Evolutionary conservation across 2,329 filamentous ascomycete species (phyloP).

Genomic region (Ilyonectria sp.): DNA sequence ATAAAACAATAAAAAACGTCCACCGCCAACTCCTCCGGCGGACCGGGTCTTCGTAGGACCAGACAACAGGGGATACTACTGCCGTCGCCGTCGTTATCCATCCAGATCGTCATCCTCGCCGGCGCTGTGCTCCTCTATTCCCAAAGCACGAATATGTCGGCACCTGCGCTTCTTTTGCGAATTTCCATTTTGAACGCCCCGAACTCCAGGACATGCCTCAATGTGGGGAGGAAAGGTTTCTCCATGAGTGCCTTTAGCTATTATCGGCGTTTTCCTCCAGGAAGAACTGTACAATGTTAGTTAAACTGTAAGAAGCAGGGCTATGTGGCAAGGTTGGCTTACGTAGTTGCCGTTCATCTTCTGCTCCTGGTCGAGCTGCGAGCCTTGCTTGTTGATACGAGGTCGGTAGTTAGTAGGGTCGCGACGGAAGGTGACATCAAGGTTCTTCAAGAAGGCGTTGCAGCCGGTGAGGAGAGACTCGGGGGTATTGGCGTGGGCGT

Average conservation of each 20-base stretch:
- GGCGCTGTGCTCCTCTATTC: conserved; percentile 63
- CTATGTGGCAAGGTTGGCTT: conserved; percentile 54
- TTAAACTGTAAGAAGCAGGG: conserved; percentile 32
- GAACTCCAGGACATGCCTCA: conserved; percentile 61
- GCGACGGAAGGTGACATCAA: conserved; percentile 98
- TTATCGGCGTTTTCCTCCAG: conserved; percentile 79
- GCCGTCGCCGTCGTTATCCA: conserved; percentile 71
- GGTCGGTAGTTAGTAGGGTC: conserved; percentile 97
- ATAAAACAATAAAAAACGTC: conserved; percentile 23
- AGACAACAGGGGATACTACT: conserved; percentile 78
- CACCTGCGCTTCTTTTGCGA: conserved; percentile 49
- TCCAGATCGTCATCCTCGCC: conserved; percentile 79
- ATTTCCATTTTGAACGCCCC: conserved; percentile 65
- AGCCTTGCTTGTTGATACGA: conserved; percentile 97
- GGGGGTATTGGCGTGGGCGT: conserved; percentile 89
- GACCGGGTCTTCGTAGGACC: conserved; percentile 63
- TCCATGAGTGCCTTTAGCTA: conserved; percentile 63
- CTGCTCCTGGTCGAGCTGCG: conserved; percentile 98
- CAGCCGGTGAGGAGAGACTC: conserved; percentile 95
- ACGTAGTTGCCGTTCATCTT: conserved; percentile 94
- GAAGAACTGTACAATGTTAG: conserved; percentile 81
- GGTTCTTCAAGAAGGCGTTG: conserved; percentile 95
- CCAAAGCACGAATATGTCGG: conserved; percentile 51
- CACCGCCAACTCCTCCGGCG: conserved; percentile 17
- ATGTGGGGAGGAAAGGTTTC: conserved; percentile 51